Base-by-base conservation (phyloP, 108 stramenopile species). In the Skeletonema costatum region DNA sequence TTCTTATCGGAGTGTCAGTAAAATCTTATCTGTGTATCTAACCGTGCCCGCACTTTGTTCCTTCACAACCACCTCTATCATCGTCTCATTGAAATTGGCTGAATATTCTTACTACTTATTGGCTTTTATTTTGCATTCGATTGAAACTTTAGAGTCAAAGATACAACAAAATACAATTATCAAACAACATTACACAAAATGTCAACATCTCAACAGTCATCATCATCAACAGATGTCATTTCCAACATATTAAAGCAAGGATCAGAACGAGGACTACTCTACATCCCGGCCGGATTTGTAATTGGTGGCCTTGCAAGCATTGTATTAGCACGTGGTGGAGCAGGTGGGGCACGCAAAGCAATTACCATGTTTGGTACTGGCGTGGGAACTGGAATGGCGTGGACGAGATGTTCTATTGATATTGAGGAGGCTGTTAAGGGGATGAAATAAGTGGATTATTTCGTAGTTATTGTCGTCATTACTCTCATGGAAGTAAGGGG, bases 321-420 rank as follows among this genome's bases (percentile, higher is more conserved):
- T 38, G 84, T 85, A 5, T 73, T 85, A 70, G 76, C 84, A 6
- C 51, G 84, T 19, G 78, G 83, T 21, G 83, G 82, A 35, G 78
- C 71, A 2, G 83, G 83, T 17, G 79, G 73, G 36, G 41, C 80
- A 36, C 79, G 84, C 2, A 85, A 85, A 59, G 84, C 71, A 9
- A 81, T 85, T 32, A 77, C 84, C 31, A 75, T 70, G 25, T 85
- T 85, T 74, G 84, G 84, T 10, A 67, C 76, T 25, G 84, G 84
- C 31, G 80, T 85, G 25, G 84, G 84, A 16, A 71, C 66, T 21
- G 84, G 84, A 11, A 71, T 81, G 30, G 84, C 84, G 11, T 85
- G 84, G 84, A 81, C 76, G 8, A 64, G 77, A 56, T 82, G 80
- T 77, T 82, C 80, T 11, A 82, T 85, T 33, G 84, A 85, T 68